phyloP scores from a whole-genome alignment of 2,329 filamentous ascomycete genomes.

The Botrytis hyacinthi region DNA sequence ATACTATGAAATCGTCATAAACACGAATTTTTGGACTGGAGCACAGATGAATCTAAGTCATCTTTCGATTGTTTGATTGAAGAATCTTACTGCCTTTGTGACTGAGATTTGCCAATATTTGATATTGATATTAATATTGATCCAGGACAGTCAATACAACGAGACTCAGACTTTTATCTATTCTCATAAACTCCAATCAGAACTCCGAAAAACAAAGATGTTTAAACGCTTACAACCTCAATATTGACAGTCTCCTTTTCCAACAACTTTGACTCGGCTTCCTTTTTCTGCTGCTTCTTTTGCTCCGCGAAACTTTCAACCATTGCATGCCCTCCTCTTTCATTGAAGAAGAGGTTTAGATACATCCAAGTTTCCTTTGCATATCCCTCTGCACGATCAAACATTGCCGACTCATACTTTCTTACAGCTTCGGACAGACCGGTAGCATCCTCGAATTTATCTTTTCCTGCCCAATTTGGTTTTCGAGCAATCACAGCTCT shows the following conservation, averaged over 20 bases:
- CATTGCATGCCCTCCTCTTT: constrained; percentile 17
- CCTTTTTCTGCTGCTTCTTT: constrained; percentile 6
- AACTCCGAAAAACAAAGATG: neutral
- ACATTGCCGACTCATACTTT: constrained; percentile 26
- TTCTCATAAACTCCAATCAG: neutral
- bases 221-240: neutral
- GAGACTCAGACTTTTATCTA: neutral
- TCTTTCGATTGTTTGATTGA: neutral
- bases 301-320: constrained; percentile 14
- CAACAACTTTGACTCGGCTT: constrained; percentile 1
- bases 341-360: constrained; percentile 24
- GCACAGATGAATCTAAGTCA: neutral
- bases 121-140: neutral
- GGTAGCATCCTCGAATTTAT: constrained; percentile 18
- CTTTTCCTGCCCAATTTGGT: constrained; percentile 32
- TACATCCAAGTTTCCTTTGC: constrained; percentile 24
- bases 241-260: neutral
- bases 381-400: constrained; percentile 23
- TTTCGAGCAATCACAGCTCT: constrained; percentile 34
- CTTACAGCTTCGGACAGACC: constrained; percentile 20
- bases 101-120: too few relatives aligned
- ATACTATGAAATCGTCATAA: neutral
- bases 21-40: neutral
- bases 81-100: neutral
- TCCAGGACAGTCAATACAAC: neutral